Evolutionary conservation across 2,329 filamentous ascomycete genomes (phyloP), one percentile per base, ranked within the genome.

Genomic region (Phialocephala subalpina): DNA sequence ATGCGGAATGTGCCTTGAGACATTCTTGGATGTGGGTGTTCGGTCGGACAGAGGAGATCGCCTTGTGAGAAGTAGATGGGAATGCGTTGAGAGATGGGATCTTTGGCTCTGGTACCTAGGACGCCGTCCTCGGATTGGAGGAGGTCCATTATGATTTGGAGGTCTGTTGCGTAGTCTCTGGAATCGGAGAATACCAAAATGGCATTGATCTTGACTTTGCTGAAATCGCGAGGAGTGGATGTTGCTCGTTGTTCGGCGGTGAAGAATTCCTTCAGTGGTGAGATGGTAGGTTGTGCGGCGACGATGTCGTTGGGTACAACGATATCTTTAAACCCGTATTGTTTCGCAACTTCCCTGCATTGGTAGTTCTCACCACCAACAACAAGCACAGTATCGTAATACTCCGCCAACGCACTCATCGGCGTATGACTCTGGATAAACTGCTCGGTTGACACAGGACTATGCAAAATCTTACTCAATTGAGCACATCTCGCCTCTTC

Each of bases 401-500:
- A 93, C 78, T 92, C 90, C 25, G 90, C 82, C 73, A 93, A 80
- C 55, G 90, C 91, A 66, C 89, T 89, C 91, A 93, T 93, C 71
- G 90, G 90, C 3, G 90, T 92, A 82, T 92, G 90, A 1, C 88
- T 90, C 78, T 92, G 90, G 76, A 92, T 92, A 82, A 93, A 93
- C 77, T 92, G 90, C 65, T 92, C 89, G 42, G 86, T 90, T 60
- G 82, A 86, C 77, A 92, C 87, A 60, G 88, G 88, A 73, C 84
- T 84, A 65, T 85, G 79, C 55, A 92, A 83, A 68, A 93, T 91
- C 76, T 86, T 86, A 69, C 86, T 84, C 20, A 92, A 84, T 78
- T 92, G 90, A 65, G 88, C 83, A 73, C 86, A 87, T 67, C 90
- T 88, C 40, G 86, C 83, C 63, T 80, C 77, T 78, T 92, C 90